Evolutionary conservation across 2,329 filamentous ascomycete species (phyloP), one percentile per base, ranked within the genome.

Genomic region (Aspergillus transmontanensis): DNA sequence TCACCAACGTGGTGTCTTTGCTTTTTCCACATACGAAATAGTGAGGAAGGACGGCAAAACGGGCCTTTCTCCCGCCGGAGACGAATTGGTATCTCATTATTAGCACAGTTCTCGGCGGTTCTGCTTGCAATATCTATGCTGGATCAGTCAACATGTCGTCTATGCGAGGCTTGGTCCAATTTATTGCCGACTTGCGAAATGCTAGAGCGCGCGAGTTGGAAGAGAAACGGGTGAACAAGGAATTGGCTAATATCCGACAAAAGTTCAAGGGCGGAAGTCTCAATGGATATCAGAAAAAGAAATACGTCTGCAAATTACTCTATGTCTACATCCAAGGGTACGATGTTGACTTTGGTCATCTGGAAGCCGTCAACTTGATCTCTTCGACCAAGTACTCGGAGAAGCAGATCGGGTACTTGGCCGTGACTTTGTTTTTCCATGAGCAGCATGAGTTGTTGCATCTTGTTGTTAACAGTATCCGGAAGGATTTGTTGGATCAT

Each of bases 251-350:
- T 76, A 99, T 99, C 78, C 89, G 93, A 75, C 93, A 97, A 82
- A 98, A 98, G 81, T 99, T 98, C 84, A 97, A 96, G 86, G 92
- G 95, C 78, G 94, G 93, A 68, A 95, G 86, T 75, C 83, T 99
- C 63, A 97, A 90, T 76, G 96, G 95, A 69, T 99, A 99, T 77
- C 93, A 97, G 84, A 97, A 96, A 85, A 99, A 99, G 87, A 99
- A 99, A 91, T 99, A 99, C 78, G 95, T 99, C 70, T 99, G 95
- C 92, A 99, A 99, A 89, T 88, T 99, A 70, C 85, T 99, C 66
- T 99, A 99, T 79, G 98, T 99, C 74, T 99, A 99, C 80, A 99
- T 99, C 64, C 87, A 99, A 68, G 95, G 95, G 56, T 99, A 95
- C 91, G 94, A 99, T 78, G 94, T 99, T 80, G 96, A 98, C 79